Base-by-base conservation (phyloP, 345 rosid genomes). In the Salix caprea region DNA sequence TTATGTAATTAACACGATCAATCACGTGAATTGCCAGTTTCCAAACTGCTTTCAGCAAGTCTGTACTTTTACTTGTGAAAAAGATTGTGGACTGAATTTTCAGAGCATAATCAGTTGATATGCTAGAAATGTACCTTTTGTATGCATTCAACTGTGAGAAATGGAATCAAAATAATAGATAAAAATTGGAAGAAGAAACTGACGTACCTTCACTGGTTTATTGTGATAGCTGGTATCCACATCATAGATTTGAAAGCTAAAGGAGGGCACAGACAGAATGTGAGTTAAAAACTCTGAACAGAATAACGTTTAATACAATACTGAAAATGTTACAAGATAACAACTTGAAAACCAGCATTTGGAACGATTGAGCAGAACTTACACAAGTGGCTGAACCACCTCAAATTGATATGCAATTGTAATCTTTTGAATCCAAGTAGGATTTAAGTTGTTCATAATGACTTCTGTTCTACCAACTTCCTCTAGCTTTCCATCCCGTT, bases 401-500 rank as follows among this genome's bases (percentile, higher is more conserved):
- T 94, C 98, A 82, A 91, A 94, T 68, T 90, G 98, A 85, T 88
- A 90, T 75, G 90, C 78, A 79, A 92, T 74, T 12, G 87, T 81
- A 37, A 89, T 79, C 84, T 92, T 94, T 74, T 82, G 73, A 79
- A 94, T 91, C 97, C 98, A 94, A 52, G 83, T 74, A 76, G 98
- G 98, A 81, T 89, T 85, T 76, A 92, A 84, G 77, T 48, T 80
- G 76, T 94, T 94, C 58, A 88, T 71, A 65, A 92, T 82, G 69
- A 92, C 97, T 86, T 94, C 98, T 24, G 98, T 91, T 18, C 91
- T 93, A 61, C 96, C 97, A 82, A 94, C 84, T 86, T 94, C 98
- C 81, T 90, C 90, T 37, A 94, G 86, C 30, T 28, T 73, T 71
- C 96, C 96, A 77, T 92, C 90, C 36, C 26, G 73, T 82, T 86